A percentile compares a stretch with the other conserved stretches of the same genome.
Conservation (phyloP, 768 basidiomycete genomes). For the Cubamyces sp. region DNA sequence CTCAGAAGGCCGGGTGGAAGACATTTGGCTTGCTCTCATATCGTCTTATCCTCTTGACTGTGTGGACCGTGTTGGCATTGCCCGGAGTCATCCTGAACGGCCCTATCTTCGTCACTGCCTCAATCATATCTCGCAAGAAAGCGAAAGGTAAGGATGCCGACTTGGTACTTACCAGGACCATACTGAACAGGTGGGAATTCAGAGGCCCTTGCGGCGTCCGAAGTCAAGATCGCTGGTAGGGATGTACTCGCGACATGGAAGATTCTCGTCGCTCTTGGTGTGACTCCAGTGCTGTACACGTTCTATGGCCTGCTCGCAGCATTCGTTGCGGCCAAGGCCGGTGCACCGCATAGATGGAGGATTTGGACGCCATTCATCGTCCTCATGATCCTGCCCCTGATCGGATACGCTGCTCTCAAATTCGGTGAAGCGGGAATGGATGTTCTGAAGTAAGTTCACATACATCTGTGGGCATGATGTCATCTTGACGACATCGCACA, state of each 20-base stretch:
- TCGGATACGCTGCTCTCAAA: slow-evolving; percentile 92
- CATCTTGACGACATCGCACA: neutral
- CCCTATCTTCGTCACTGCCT: slow-evolving; percentile 91
- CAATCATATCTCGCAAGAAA: slow-evolving; percentile 84
- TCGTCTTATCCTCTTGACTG: slow-evolving; percentile 71
- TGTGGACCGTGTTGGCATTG: slow-evolving; percentile 85
- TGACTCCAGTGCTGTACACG: slow-evolving; percentile 84
- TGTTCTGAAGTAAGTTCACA: slow-evolving; percentile 80
- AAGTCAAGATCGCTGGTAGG: slow-evolving; percentile 92
- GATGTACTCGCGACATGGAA: slow-evolving; percentile 99
- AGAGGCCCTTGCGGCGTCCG: slow-evolving; percentile 96
- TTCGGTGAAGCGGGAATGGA: slow-evolving; percentile 99
- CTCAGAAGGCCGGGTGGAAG: slow-evolving; percentile 86
- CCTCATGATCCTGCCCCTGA: slow-evolving; percentile 74
- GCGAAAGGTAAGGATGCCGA: slow-evolving; percentile 66
- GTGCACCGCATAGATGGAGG: slow-evolving; percentile 62
- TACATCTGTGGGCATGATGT: neutral
- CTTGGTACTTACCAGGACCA: too few species aligned
- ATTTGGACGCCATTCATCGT: slow-evolving; percentile 81
- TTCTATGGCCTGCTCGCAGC: slow-evolving; percentile 84
- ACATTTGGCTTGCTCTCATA: slow-evolving; percentile 83
- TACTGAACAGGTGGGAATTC: slow-evolving; percentile 4
- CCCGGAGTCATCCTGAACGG: slow-evolving; percentile 92
- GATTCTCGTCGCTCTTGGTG: slow-evolving; percentile 89
- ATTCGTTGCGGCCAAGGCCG: slow-evolving; percentile 67